Evolutionary conservation across 345 rosid species (phyloP).

Genomic region (Aquilaria sinensis): DNA sequence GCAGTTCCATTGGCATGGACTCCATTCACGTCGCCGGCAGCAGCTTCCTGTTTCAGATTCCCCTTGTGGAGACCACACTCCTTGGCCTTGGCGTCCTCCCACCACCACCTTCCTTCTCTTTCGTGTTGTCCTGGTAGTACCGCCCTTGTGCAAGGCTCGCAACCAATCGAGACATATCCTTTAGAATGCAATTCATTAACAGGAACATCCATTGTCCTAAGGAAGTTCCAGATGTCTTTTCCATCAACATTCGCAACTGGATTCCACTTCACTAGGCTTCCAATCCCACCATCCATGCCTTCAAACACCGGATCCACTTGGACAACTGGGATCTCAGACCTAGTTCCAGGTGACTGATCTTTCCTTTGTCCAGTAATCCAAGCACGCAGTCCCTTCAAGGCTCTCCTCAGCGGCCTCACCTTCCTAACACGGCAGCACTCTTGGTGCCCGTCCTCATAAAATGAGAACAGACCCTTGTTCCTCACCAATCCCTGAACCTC

Average conservation of each 20-base stretch:
- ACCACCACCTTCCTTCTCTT: slow-evolving; percentile 99
- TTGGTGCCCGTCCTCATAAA: slow-evolving; percentile 94
- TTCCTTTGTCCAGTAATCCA: slow-evolving; percentile 98
- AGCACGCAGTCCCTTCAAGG: slow-evolving; percentile 82
- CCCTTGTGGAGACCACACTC: slow-evolving; percentile 97
- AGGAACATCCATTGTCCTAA: slow-evolving; percentile 81
- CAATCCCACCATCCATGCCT: slow-evolving; percentile 79
- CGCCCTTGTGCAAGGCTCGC: slow-evolving; percentile 96
- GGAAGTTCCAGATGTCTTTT: slow-evolving; percentile 68
- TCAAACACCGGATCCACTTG: slow-evolving; percentile 92
- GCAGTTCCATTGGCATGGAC: slow-evolving; percentile 22
- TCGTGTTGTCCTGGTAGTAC: slow-evolving; percentile 97
- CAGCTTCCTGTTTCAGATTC: slow-evolving; percentile 51
- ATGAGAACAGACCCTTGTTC: slow-evolving; percentile 87
- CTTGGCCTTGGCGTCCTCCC: slow-evolving; percentile 99
- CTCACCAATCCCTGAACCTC: slow-evolving; percentile 92
- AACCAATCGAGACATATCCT: slow-evolving; percentile 90
- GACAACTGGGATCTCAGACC: slow-evolving; percentile 83
- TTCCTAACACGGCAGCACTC: slow-evolving; percentile 98
- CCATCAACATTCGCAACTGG: slow-evolving; percentile 87
- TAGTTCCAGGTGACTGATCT: slow-evolving; percentile 88
- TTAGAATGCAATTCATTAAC: slow-evolving; percentile 67
- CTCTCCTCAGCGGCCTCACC: slow-evolving; percentile 89
- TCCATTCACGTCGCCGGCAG: slow-evolving; percentile 32
- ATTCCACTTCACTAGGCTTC: slow-evolving; percentile 96